Base-by-base conservation (phyloP, 1,139 yeast species). In the Magnusiomyces fungicola region DNA sequence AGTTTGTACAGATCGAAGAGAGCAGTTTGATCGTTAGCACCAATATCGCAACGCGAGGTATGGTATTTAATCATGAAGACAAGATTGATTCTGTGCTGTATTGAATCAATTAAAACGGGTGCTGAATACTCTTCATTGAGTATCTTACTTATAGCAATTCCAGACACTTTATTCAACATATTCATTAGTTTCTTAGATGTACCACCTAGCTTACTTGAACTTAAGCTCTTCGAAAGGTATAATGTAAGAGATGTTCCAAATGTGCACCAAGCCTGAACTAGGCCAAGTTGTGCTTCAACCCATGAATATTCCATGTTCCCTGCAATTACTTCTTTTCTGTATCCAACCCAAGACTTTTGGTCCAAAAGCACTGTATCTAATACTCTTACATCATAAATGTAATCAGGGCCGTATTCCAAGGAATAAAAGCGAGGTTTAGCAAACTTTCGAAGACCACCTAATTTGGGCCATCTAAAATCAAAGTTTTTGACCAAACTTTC, bases 181-280 rank as follows among this genome's bases (percentile, higher is more conserved):
- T 21, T 16, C 21, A 16, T 22, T 10, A 18, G 9, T 56, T 61
- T 16, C 61, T 58, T 19, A 67, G 69, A 3, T 19, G 23, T 3
- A 21, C 14, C 14, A 19, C 7, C 19, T 21, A 18, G 7, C 4
- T 21, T 18, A 18, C 23, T 12, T 12, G 36, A 32, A 32, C 6
- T 5, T 12, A 43, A 14, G 6, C 33, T 66, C 61, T 54, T 64
- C 73, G 49, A 74, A 56, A 47, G n/a, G 59, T 70, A 57, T 7
- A 33, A 5, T 14, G 82, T 76, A 55, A 76, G 76, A 0, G 94
- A 79, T 0, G 94, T 81, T 29, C 85, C 56, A 16, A 89, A 69
- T 1, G 92, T 89, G 47, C 94, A 90, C 75, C 85, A 81, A 0
- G 95, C 78, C 60, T 81, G 82, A 2, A 87, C 82, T 25, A 84